Conservation (phyloP, 2,329 filamentous ascomycete genomes). For the Fusarium musae region DNA sequence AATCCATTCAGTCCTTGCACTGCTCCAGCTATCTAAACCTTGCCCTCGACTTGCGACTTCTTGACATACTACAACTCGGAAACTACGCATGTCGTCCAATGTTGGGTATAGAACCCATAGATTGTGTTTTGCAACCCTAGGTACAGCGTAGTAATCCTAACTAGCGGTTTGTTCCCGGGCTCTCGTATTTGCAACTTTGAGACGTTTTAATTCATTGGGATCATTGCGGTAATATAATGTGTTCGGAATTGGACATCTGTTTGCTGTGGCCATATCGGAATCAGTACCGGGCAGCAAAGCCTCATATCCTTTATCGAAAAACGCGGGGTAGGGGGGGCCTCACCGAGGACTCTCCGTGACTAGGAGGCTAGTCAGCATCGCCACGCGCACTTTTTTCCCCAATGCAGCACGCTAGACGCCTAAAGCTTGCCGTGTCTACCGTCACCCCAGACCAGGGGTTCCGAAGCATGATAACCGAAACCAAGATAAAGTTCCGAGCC, state of each 20-base stretch:
- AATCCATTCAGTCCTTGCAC: rapidly evolving
- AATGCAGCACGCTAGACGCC: background rate
- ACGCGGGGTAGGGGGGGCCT: background rate
- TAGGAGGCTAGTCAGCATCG: background rate
- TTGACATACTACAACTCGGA: background rate
- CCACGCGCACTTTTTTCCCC: constrained; percentile 18
- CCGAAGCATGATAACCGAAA: background rate
- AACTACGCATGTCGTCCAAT: rapidly evolving
- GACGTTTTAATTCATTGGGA: background rate
- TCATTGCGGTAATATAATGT: background rate
- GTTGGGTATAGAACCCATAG: background rate
- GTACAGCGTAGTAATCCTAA: background rate
- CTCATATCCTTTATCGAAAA: background rate
- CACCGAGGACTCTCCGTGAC: background rate
- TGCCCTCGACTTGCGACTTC: background rate
- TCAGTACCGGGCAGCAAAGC: background rate
- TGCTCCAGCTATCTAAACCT: too few species aligned
- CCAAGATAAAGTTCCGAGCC: background rate
- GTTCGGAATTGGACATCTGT: background rate
- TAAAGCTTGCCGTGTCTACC: background rate
- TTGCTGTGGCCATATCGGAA: background rate
- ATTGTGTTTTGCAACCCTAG: background rate
- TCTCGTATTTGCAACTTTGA: background rate
- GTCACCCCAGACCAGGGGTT: background rate
- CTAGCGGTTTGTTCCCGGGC: background rate